Evolutionary conservation across 2,329 filamentous ascomycete genomes (phyloP), one percentile per base, ranked within the genome.

Genomic region (Venturia nashicola): DNA sequence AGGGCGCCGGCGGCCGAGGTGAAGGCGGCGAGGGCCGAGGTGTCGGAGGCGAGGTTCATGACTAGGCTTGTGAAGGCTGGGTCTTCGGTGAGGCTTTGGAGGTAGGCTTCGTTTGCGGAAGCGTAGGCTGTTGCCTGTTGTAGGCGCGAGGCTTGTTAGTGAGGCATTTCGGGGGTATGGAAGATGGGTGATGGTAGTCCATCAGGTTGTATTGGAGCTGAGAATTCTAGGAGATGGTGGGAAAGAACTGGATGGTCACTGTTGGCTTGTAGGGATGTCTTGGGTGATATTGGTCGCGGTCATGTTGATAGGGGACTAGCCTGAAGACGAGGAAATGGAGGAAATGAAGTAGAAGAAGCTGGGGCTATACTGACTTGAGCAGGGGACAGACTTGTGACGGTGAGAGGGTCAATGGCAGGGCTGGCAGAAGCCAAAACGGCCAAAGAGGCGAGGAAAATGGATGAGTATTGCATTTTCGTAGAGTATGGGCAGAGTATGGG

Each of bases 11-110:
- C 62, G 9, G 57, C 62, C 12, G 62, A 64, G n/a, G 62, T 64
- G 62, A 64, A 64, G 27, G 54, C 54, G 42, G 36, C 57, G 20
- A 61, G 36, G 32, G 23, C 54, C 1, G 51, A 23, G 55, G 54
- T 44, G 16, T 64, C 62, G n/a, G 62, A 46, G 32, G 55, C 62
- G 39, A 64, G 44, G 18, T 34, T 5, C 40, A 64, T 34, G 23
- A 64, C 18, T 55, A 64, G 46, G 62, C 27, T 39, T 20, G 62
- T 64, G 62, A 64, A 64, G 12, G 46, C 62, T 36, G 62, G 62
- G 20, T 57, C 62, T 14, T 16, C 51, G 5, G 62, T 64, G 4
- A 64, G 36, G n/a, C 16, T 32, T 20, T 9, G 5, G 62, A 64
- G 36, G 39, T 57, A 57, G 1, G 36, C 39, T 8, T 3, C 18